Base-by-base conservation (phyloP, 2,329 filamentous ascomycete genomes). In the Venturia pyrina region DNA sequence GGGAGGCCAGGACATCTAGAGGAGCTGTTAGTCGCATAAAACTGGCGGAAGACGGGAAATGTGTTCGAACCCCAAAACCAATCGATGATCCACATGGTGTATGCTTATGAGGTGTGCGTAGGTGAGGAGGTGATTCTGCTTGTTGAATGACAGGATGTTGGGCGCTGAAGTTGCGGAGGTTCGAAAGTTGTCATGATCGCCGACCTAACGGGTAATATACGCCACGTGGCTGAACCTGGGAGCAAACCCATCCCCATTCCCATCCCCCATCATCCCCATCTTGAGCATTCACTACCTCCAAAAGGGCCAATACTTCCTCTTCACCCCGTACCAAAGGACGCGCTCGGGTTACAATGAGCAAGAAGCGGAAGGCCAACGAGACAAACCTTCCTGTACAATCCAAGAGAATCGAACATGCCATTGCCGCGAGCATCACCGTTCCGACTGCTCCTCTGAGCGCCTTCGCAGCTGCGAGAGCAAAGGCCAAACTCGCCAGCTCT, bases 1-100 rank as follows among this genome's bases (percentile, higher is more conserved):
- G 84, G 70, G 86, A 91, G 73, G 92, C 89, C 74, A 96, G 86
- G 72, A 96, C 83, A 82, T 66, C 64, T 56, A 17, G 1, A 19
- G 37, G 28, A 41, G 61, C 48, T 15, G 43, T 48, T 34, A 40
- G 46, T 34, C n/a, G 34, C 32, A 64, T 34, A 17, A 5, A 44
- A 44, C 24, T 34, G 24, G 24, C 13, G 24, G 62, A 32, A 37
- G 24, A 24, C 17, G 4, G 24, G 11, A n/a, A 17, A 34, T 1
- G 28, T 3, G 2, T 37, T 19, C 48, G 15, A 40, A 64, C 62
- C 48, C 43, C 43, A 64, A 28, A 56, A 64, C 62, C 62, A 64
- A 34, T 64, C 62, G 28, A 64, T 64, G n/a, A 64, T 64, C 62
- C 62, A 64, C 62, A 64, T 64, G 41, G 10, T 64, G 24, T 28